Base-by-base conservation (phyloP, 345 rosid species). In the Camelina laxa region DNA sequence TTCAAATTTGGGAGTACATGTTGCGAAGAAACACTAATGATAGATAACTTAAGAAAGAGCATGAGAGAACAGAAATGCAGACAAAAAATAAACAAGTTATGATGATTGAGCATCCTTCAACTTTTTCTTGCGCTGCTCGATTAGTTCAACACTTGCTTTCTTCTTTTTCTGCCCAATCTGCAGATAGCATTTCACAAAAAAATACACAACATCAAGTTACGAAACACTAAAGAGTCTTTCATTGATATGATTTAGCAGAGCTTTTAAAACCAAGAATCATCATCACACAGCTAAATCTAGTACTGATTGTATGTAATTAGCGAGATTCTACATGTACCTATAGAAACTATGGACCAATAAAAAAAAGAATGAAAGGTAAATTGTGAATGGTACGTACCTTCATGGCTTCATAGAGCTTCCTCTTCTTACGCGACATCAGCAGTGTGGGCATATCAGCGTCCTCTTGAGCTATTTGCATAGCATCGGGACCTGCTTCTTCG, bases 391-490 rank as follows among this genome's bases (percentile, higher is more conserved):
- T 24, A 17, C 13, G 44, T 83, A 94, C 98, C 96, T 83, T 56
- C 64, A 90, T 89, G 49, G 98, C 97, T 16, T 79, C 70, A 15
- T 66, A 78, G 44, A 92, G 91, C 39, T 84, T 84, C 80, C 86
- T 89, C 88, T 85, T 79, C 53, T 83, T 89, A 41, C 91, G 86
- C 4, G 97, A 70, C 94, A 95, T 89, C 68, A 79, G 2, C 36
- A 80, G 19, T 61, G 15, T 56, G 1, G 87, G 35, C 77, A 83
- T 79, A 50, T 50, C 79, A 30, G 81, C 86, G 0, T 55, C 0
- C 71, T 89, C 97, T 24, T 79, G 49, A 0, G 83, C 83, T 53
- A 63, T 75, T 82, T 83, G 93, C 50, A 73, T 54, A 35, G 41
- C 69, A 69, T 80, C 84, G 35, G 77, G 74, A 47, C 7, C 72